Base-by-base conservation (phyloP, 2,329 filamentous ascomycete species). In the Herpotrichia juniperi region DNA sequence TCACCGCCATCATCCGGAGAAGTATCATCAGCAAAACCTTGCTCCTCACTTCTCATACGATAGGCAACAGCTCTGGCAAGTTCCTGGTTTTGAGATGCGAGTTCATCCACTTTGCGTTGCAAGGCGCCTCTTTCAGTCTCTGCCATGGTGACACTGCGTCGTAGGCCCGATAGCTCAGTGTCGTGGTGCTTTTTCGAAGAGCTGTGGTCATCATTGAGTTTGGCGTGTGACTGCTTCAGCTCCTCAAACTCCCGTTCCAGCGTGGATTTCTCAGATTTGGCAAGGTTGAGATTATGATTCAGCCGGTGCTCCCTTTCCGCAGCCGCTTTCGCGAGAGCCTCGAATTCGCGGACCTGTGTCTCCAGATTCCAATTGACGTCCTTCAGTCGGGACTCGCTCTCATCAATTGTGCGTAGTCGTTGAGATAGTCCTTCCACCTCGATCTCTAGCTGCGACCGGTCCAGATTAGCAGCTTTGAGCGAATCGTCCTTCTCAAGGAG, bases 281-380 rank as follows among this genome's bases (percentile, higher is more conserved):
- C 77, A 24, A 85, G 64, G 53, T 87, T 89, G 45, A 99, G 79
- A 43, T 81, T 83, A 64, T 92, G 88, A 12, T 83, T 86, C 34
- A 97, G 81, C 70, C 90, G 90, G 73, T 91, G 90, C 73, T 97
- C 92, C 54, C 89, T 88, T 67, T 94, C 92, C 12, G 87, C 80
- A 1, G 89, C 84, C 42, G 96, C 91, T 68, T 87, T 91, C 57
- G 89, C 83, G 14, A 84, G 81, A 7, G 88, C 83, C 46, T 89
- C 82, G 35, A 93, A 80, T 57, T 97, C 93, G 65, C 96, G 94
- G 19, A 96, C 83, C 64, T 92, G 90, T 0, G 93, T 96, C 74
- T 99, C 94, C 31, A 99, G 82, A 57, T 90, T 93, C 94, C 94
- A 99, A 72, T 97, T 99, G 74, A 97, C 94, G 68, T 99, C 94